A percentile compares a stretch with the other conserved stretches of the same genome.
Conservation (phyloP, 228 moss, liverwort and hornwort species). For the Sphagnum fallax region DNA sequence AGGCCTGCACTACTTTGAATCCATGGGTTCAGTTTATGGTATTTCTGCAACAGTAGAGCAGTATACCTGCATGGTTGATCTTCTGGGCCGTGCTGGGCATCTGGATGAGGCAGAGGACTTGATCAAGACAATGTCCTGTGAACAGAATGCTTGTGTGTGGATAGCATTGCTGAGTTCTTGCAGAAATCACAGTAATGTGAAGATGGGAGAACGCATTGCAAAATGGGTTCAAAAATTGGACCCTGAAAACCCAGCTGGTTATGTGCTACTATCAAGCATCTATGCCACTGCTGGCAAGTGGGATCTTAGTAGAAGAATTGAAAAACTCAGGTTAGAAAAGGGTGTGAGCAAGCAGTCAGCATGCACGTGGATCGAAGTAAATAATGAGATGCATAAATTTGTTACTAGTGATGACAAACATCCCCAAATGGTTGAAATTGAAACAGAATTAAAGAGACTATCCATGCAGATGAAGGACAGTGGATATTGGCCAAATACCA, state of each 20-base stretch:
- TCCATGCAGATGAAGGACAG: not conserved
- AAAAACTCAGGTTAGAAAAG: not conserved
- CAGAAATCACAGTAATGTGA: not conserved
- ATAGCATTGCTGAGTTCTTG: not conserved
- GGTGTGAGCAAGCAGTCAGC: not conserved
- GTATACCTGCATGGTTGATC: slow-evolving; percentile 4
- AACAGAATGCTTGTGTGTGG: not conserved
- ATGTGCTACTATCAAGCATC: not conserved
- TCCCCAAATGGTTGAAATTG: not conserved
- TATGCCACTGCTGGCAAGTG: not conserved
- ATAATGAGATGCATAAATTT: not conserved
- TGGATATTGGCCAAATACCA: not conserved
- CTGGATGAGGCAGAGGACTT: not conserved
- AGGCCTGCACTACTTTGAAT: not conserved
- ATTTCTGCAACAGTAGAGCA: not conserved
- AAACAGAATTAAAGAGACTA: not conserved
- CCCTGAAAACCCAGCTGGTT: not conserved
- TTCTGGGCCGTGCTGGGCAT: slow-evolving; percentile 4
- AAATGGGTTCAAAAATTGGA: not conserved
- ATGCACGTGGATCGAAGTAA: not conserved
- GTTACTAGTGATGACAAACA: not conserved
- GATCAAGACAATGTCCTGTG: not conserved
- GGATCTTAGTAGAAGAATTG: not conserved
- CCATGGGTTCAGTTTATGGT: not conserved
- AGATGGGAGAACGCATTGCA: not conserved